A percentile compares a stretch with the other conserved stretches of the same genome.
These are phyloP conservation scores for Orbilia blumenaviensis DNA, from an alignment of 2,329 filamentous ascomycete genomes.

Conservation along the genomic window DNA sequence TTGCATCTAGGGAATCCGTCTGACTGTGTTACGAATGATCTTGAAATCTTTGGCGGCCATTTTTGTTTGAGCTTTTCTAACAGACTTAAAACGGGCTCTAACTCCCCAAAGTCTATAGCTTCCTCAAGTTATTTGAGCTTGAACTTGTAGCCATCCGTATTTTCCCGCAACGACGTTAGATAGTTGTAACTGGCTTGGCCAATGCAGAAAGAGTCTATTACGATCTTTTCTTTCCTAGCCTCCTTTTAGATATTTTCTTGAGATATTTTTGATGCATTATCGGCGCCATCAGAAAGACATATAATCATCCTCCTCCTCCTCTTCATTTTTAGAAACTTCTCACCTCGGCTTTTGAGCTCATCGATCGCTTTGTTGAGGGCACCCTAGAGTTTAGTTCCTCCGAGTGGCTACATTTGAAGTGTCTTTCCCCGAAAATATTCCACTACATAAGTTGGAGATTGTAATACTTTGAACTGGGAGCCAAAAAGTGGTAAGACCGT, in stretches of 20 bases:
- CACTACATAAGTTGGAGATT: slow-evolving; percentile 59
- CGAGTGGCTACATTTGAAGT: slow-evolving; percentile 57
- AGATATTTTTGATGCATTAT: slow-evolving; percentile 59
- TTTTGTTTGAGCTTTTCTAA: slow-evolving; percentile 58
- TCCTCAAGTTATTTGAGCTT: slow-evolving; percentile 59
- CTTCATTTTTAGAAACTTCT: slow-evolving; percentile 58
- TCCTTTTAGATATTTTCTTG: no score
- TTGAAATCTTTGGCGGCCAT: background rate
- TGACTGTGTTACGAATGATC: slow-evolving; percentile 25
- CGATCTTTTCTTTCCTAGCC: slow-evolving; percentile 56
- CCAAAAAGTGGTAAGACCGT: slow-evolving; percentile 60
- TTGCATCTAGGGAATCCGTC: slow-evolving; percentile 59
- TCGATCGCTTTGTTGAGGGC: slow-evolving; percentile 59
- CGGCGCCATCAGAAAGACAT: slow-evolving; percentile 60
- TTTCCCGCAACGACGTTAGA: slow-evolving; percentile 50
- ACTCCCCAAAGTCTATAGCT: slow-evolving; percentile 60
- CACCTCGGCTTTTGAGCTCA: slow-evolving; percentile 58
- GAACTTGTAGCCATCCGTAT: slow-evolving; percentile 61
- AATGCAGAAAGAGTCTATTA: slow-evolving; percentile 60
- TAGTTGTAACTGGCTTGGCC: slow-evolving; percentile 56
- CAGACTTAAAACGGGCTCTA: slow-evolving; percentile 60
- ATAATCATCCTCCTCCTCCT: slow-evolving; percentile 59
- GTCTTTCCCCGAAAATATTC: slow-evolving; percentile 61
- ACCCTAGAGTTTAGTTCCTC: slow-evolving; percentile 61
- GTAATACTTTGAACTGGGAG: slow-evolving; percentile 57